Evolutionary conservation across 2,329 filamentous ascomycete genomes (phyloP), one percentile per base, ranked within the genome.

Genomic region (Botryosphaeria agaves): DNA sequence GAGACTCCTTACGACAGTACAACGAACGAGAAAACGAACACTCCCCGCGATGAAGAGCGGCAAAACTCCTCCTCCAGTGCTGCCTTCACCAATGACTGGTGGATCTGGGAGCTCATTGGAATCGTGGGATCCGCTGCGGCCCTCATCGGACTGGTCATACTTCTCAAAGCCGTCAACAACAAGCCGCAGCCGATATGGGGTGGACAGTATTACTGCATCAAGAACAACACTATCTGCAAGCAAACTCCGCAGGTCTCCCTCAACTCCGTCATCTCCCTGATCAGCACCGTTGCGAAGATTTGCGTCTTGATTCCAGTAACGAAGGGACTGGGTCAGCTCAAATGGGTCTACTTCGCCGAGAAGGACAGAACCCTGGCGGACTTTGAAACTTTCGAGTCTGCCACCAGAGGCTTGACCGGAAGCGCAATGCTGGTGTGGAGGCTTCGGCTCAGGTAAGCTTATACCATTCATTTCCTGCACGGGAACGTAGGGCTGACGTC

Each of bases 341-440:
- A 34, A 32, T 34, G 32, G 32, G 32, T 34, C 14, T 37, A 31
- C 30, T 35, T 36, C 25, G 33, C 33, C 7, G 27, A 33, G 19
- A 31, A 31, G 16, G 30, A 35, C 15, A 15, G 26, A 14, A 9
- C n/a, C 5, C 26, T 29, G 11, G 26, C 20, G 14, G 32, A 32
- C 21, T 18, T 36, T 9, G 32, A 34, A 8, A 31, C 15, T 5
- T 34, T 34, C 18, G 32, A 34, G 14, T n/a, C 18, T 11, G 32
- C 32, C 11, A 34, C 29, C 14, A 31, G 32, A 27, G 32, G 32
- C 8, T 16, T 34, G 4, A 23, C 32, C 6, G 32, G 32, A 15
- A 32, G 29, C 12, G 32, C 20, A 12, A 23, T 23, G 20, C 20
- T 23, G 8, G 12, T 23, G 20, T 23, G 20, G 20, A 23, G 20